Conservation (phyloP, 2,329 filamentous ascomycete genomes). For the Pezizomycotina sp. region DNA sequence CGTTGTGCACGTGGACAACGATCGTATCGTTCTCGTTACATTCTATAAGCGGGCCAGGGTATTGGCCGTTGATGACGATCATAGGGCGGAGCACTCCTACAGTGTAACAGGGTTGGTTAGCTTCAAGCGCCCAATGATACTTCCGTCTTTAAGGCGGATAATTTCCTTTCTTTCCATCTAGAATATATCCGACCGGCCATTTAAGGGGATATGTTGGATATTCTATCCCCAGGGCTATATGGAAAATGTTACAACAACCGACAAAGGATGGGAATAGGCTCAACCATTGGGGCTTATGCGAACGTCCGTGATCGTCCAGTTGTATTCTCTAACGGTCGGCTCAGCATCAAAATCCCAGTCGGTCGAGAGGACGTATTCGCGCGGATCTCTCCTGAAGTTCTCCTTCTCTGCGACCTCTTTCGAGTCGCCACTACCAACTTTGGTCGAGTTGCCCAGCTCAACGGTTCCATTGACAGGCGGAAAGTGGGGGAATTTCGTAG, state of each 20-base stretch:
- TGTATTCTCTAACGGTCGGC: slow-evolving; percentile 32
- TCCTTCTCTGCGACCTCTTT: too few relatives aligned
- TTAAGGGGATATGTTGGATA: too few relatives aligned
- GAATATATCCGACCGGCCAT: too few relatives aligned
- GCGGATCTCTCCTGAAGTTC: slow-evolving; percentile 23
- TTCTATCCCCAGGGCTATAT: too few relatives aligned
- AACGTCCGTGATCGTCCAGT: slow-evolving; percentile 44
- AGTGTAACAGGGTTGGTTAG: not conserved
- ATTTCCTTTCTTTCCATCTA: too few relatives aligned
- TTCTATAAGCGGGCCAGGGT: slow-evolving; percentile 56
- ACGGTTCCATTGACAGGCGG: too few relatives aligned
- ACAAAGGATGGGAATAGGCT: slow-evolving; percentile 30
- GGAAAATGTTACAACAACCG: too few relatives aligned
- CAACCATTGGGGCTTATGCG: slow-evolving; percentile 43
- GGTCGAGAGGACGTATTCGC: slow-evolving; percentile 41
- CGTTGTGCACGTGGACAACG: slow-evolving; percentile 52
- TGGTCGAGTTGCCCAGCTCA: too few relatives aligned
- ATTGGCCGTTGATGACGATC: slow-evolving; percentile 58
- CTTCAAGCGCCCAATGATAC: slow-evolving; percentile 17
- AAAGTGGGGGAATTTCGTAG: too few relatives aligned
- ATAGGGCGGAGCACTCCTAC: slow-evolving; percentile 37
- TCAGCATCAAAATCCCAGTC: slow-evolving; percentile 32
- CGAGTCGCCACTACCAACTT: too few relatives aligned
- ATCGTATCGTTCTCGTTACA: slow-evolving; percentile 58
- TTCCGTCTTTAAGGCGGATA: too few relatives aligned